Evolutionary conservation across 345 rosid species (phyloP), one percentile per base, ranked within the genome.

Genomic region (Fremontodendron californicum): DNA sequence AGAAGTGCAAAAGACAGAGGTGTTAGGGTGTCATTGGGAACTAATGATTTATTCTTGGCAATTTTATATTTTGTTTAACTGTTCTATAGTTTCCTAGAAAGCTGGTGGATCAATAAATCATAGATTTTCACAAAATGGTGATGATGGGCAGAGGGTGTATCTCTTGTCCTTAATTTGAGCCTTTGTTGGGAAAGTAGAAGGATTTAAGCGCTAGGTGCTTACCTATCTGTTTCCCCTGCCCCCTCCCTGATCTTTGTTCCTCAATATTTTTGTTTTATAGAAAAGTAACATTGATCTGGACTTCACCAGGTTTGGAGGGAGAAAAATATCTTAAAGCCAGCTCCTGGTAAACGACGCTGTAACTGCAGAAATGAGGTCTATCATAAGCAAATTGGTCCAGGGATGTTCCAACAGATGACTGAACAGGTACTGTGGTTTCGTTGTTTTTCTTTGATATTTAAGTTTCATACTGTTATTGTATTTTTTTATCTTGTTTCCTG

Each of bases 321-420:
- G 82, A 93, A 96, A 87, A 96, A 96, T 77, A 88, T 90, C 9
- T 82, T 96, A 49, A 96, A 92, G 84, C 92, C 94, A 78, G 98
- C 99, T 71, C 92, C 98, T 7, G 99, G 99, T n/a, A 96, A 93
- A 87, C 81, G 99, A 81, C 88, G 87, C 46, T 95, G 99, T 76
- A 95, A 95, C 82, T 95, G 99, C 82, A 92, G 96, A 86, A 93
- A 96, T 82, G 98, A 96, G 87, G 94, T 96, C 75, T 92, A 96
- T 72, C 99, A 93, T 84, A 91, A 87, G 86, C 99, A 96, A 88
- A 92, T 96, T 82, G 99, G 98, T 84, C 99, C 99, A 12, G 99
- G 99, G 73, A 96, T 96, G 99, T 96, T 92, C 85, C 99, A 96
- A 78, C 99, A 96, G 86, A 96, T 96, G 98, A 93, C 99, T 39